These are phyloP conservation scores for Scedosporium apiospermum DNA, from an alignment of 2,329 filamentous ascomycete genomes.

Conservation along the genomic window DNA sequence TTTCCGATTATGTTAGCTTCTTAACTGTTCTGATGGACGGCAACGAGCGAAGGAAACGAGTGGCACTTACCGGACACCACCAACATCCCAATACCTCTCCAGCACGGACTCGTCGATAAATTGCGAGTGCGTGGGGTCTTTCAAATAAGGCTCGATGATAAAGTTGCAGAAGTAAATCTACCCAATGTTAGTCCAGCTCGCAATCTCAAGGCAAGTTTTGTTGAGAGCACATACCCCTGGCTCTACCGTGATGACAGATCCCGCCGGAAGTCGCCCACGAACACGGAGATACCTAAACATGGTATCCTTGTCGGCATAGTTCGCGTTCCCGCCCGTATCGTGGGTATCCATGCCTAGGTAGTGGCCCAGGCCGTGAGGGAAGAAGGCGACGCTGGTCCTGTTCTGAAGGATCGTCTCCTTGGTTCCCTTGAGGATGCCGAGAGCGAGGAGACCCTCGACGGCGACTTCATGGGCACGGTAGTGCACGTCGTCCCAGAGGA, in stretches of 20 bases:
- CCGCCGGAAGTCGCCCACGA: conserved; percentile 62
- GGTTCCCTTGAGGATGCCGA: conserved; percentile 64
- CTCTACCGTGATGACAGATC: conserved; percentile 87
- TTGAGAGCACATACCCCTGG: conserved; percentile 55
- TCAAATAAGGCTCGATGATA: conserved; percentile 73
- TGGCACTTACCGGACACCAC: conserved; percentile 53
- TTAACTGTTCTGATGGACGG: too few species aligned
- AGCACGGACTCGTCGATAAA: conserved; percentile 69
- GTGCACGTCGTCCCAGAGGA: conserved; percentile 76
- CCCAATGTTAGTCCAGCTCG: neutral
- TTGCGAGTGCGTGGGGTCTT: conserved; percentile 60
- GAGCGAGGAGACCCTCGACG: conserved; percentile 64
- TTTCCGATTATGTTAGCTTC: conserved; percentile 12
- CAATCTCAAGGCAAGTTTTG: neutral
- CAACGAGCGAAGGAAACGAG: neutral
- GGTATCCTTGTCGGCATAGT: conserved; percentile 68
- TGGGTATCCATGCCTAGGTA: conserved; percentile 91
- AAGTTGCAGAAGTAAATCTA: conserved; percentile 85
- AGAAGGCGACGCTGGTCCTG: conserved; percentile 80
- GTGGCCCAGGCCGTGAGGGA: conserved; percentile 85
- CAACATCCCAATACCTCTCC: conserved; percentile 73
- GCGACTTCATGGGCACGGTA: conserved; percentile 70
- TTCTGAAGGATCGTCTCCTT: conserved; percentile 65
- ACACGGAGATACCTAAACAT: conserved; percentile 85
- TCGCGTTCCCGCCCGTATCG: conserved; percentile 70